Evolutionary conservation across 805 yeast species (phyloP), one percentile per base, ranked within the genome.

Genomic region (Komagataella kurtzmanii): DNA sequence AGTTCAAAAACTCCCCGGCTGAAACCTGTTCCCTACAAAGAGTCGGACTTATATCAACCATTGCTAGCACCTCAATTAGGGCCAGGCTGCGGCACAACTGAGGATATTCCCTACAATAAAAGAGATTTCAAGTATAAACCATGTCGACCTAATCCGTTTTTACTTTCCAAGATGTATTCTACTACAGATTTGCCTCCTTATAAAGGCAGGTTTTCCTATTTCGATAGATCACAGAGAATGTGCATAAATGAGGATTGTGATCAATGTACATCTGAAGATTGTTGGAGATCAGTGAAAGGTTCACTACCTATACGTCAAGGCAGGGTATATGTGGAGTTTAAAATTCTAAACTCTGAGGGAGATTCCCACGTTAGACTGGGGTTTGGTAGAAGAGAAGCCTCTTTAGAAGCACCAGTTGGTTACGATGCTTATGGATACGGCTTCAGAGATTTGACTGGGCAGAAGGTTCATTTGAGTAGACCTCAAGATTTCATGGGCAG

Each of bases 341-440:
- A 78, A 51, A 76, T 91, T 1, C 52, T 80, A 3, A 65, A 65
- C 24, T 73, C 75, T 7, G 68, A 67, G 40, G 61, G 56, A 1
- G 52, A 53, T 17, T 51, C 46, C 14, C 91, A 90, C 63, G 88
- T 93, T 1, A 68, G 99, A 24, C 61, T 90, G 24, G 99, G 99
- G 0, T 61, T 91, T 44, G 84, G 84, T 0, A 70, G 98, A 50
- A 75, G 88, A 55, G 98, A 91, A 61, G 93, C 96, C 2, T 79
- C 88, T 49, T 66, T 90, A 47, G 97, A 91, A 58, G 96, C 95
- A 0, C 98, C 99, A 0, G 93, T 90, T 5, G 99, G 99, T 2
- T 88, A 79, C 59, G 98, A 93, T 65, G 91, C 89, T 0, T 93
- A 89, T 67, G 91, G 97, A 0, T 91, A 93, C 65, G 97, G 96